These are phyloP conservation scores for Mucor ambiguus DNA, from an alignment of 371 early-diverging fungal genomes.

Conservation along the genomic window DNA sequence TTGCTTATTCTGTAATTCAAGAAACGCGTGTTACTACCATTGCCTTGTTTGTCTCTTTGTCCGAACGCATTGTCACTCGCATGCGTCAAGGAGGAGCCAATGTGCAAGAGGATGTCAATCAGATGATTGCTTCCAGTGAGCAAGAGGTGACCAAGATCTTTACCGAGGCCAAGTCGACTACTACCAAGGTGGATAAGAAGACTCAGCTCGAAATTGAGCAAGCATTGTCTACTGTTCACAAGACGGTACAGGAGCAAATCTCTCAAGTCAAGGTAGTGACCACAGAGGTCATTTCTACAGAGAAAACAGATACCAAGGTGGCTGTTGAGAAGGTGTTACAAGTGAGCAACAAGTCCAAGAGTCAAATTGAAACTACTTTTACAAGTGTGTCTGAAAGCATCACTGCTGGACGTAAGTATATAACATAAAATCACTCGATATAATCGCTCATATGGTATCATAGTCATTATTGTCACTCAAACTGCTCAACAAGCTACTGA, in stretches of 20 bases:
- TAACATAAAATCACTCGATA: not conserved
- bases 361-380: constrained; percentile 25
- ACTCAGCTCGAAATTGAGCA: constrained; percentile 26
- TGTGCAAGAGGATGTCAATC: constrained; percentile 24
- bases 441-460: too few relatives aligned
- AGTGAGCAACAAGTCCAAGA: constrained; percentile 20
- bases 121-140: constrained; percentile 20
- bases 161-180: constrained; percentile 18
- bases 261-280: constrained; percentile 24
- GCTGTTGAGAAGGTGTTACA: constrained; percentile 20
- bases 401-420: constrained; percentile 25
- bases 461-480: constrained; percentile 16
- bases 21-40: constrained; percentile 26
- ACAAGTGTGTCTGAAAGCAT: constrained; percentile 23
- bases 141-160: constrained; percentile 18
- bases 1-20: constrained; percentile 28
- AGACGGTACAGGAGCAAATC: constrained; percentile 31
- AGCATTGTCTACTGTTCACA: constrained; percentile 24
- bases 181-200: constrained; percentile 27
- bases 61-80: constrained; percentile 23
- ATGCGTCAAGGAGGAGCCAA: constrained; percentile 23
- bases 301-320: constrained; percentile 13
- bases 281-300: constrained; percentile 15
- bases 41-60: constrained; percentile 19
- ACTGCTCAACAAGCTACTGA: constrained; percentile 30